Conservation (phyloP, 2,329 filamentous ascomycete species). For the Colletotrichum incanum region DNA sequence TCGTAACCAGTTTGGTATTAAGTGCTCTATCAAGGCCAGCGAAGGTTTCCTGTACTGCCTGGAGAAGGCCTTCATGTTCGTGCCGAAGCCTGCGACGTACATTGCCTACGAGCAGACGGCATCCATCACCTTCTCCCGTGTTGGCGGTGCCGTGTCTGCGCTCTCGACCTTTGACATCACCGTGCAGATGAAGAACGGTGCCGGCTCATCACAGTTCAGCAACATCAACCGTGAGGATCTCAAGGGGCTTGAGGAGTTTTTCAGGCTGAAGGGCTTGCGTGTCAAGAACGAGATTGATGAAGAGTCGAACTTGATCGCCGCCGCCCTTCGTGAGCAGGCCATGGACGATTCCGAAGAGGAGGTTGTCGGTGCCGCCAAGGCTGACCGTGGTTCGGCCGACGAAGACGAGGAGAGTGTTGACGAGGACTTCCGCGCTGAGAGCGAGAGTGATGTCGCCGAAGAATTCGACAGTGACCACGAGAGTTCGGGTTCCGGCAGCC, state of each 20-base stretch:
- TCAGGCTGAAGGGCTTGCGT: conserved; percentile 94
- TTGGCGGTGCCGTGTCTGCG: conserved; percentile 93
- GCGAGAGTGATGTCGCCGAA: conserved; percentile 95
- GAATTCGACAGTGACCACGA: conserved; percentile 95
- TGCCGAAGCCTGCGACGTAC: conserved; percentile 97
- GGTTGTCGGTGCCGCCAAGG: conserved; percentile 74
- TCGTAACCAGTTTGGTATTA: conserved; percentile 94
- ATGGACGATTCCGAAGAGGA: conserved; percentile 90
- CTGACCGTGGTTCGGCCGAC: conserved; percentile 91
- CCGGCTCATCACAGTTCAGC: conserved; percentile 94
- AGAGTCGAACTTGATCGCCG: conserved; percentile 85
- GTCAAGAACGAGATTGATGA: conserved; percentile 99
- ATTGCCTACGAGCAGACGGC: conserved; percentile 95
- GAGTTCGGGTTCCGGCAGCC: conserved; percentile 79
- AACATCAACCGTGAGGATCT: conserved; percentile 99
- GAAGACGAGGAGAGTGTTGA: conserved; percentile 97
- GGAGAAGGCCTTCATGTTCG: conserved; percentile 99
- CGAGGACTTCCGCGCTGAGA: conserved; percentile 94
- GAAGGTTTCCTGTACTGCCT: conserved; percentile 97
- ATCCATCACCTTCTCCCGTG: conserved; percentile 94
- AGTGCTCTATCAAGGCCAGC: conserved; percentile 99
- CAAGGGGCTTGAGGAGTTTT: conserved; percentile 96
- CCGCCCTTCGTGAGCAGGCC: conserved; percentile 86
- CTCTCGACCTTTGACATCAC: conserved; percentile 98
- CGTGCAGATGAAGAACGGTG: conserved; percentile 89